These are phyloP conservation scores for Lathyrus sativus DNA, from an alignment of 306 rosid genomes.

Conservation along the genomic window DNA sequence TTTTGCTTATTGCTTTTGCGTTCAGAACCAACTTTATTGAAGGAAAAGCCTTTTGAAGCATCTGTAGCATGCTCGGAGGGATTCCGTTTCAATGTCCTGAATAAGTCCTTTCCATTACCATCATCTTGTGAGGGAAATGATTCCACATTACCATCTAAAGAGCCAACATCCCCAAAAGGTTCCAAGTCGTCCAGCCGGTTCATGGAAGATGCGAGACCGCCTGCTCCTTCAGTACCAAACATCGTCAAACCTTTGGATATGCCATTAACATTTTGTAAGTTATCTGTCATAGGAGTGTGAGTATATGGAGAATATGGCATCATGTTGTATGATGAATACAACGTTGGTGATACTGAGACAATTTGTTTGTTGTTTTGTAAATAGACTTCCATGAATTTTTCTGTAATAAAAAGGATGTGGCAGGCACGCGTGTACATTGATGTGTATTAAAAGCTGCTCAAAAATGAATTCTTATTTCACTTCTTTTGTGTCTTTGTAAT, in stretches of 20 bases:
- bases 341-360: too few species aligned
- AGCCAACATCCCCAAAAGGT: conserved; percentile 88
- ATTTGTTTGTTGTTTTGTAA: too few species aligned
- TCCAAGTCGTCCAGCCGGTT: conserved; percentile 94
- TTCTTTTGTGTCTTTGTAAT: too few species aligned
- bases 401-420: too few species aligned
- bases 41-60: conserved; percentile 81
- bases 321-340: too few species aligned
- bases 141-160: conserved; percentile 89
- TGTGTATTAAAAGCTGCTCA: too few species aligned
- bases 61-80: conserved; percentile 82
- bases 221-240: conserved; percentile 73
- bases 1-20: too few species aligned
- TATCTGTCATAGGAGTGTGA: conserved; percentile 79
- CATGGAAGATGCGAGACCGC: conserved; percentile 90
- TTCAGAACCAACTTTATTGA: too few species aligned
- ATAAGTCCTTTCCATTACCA: conserved; percentile 91
- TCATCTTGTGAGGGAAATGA: conserved; percentile 88
- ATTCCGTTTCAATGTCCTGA: conserved; percentile 73
- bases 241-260: conserved; percentile 69
- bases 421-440: too few species aligned
- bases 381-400: too few species aligned
- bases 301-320: conserved; percentile 95
- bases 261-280: conserved; percentile 70
- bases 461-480: too few species aligned